phyloP scores from a whole-genome alignment of 1,284 basidiomycete genomes.

The Naganishia sp. region DNA sequence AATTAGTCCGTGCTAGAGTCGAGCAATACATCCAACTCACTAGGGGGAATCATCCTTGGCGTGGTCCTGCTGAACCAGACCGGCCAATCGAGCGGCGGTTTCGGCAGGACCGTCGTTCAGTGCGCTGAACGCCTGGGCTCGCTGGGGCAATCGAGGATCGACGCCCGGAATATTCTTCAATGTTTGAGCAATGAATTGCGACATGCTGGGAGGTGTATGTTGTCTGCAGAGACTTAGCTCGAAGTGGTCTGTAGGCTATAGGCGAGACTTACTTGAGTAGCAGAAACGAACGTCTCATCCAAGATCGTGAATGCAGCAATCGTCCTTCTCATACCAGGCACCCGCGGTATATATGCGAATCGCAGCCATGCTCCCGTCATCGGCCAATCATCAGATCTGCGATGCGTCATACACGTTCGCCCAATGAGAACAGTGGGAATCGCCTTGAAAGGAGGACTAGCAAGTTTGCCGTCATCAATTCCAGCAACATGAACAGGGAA shows the following conservation, averaged over 20 bases:
- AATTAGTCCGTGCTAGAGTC: background rate
- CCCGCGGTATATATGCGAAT: background rate
- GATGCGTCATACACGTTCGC: no score
- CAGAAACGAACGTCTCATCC: slow-evolving; percentile 2
- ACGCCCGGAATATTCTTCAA: slow-evolving; percentile 45
- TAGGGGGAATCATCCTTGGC: slow-evolving; percentile 45
- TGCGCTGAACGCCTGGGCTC: slow-evolving; percentile 45
- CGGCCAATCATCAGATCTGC: no score
- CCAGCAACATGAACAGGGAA: background rate
- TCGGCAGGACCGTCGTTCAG: slow-evolving; percentile 48
- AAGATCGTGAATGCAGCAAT: background rate
- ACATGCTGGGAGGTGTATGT: slow-evolving; percentile 38
- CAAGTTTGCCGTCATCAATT: background rate
- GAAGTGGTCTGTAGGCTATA: background rate
- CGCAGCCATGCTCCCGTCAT: background rate
- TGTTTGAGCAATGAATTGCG: slow-evolving; percentile 43
- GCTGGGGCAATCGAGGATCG: slow-evolving; percentile 45
- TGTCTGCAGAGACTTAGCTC: no score
- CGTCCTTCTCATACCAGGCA: background rate
- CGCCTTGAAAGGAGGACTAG: no score
- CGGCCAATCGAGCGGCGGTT: slow-evolving; percentile 46
- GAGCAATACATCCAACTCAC: slow-evolving; percentile 11
- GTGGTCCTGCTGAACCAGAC: slow-evolving; percentile 40
- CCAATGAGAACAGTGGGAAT: no score
- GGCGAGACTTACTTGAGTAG: background rate